Evolutionary conservation across 495 filamentous ascomycete species (phyloP).

Genomic region (Aspergillus kassunensis): DNA sequence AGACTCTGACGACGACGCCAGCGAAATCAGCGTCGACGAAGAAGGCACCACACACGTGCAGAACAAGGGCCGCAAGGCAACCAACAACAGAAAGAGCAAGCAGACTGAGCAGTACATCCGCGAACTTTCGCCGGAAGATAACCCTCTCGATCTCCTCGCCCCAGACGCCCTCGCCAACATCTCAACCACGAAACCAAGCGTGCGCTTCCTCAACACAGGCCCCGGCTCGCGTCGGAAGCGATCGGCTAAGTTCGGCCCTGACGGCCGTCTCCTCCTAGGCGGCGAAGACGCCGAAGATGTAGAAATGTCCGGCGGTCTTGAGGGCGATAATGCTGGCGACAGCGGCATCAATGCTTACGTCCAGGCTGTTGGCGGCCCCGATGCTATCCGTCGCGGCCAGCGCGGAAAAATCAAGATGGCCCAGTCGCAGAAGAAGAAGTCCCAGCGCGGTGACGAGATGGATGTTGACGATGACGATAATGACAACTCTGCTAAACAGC

Average conservation of each 20-base stretch:
- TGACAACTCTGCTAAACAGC: conserved; percentile 6
- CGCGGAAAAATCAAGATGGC: conserved; percentile 86
- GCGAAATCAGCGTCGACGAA: conserved; percentile 54
- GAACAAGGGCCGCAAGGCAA: conserved; percentile 27
- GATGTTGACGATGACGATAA: conserved; percentile 57
- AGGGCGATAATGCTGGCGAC: conserved; percentile 36
- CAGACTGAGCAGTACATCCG: conserved; percentile 76
- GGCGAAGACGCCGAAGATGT: conserved; percentile 48
- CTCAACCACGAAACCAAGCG: conserved; percentile 79
- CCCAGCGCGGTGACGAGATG: conserved; percentile 57
- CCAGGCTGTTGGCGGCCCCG: conserved; percentile 78
- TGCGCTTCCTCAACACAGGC: conserved; percentile 42
- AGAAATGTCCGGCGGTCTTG: conserved; percentile 57
- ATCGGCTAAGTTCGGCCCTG: conserved; percentile 65
- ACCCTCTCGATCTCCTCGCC: conserved; percentile 90
- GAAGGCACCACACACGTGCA: conserved; percentile 31
- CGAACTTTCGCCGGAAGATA: conserved; percentile 74
- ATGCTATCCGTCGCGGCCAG: conserved; percentile 75
- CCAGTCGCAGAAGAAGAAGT: conserved; percentile 55
- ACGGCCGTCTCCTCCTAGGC: conserved; percentile 86
- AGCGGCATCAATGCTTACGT: conserved; percentile 86
- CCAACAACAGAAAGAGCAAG: conserved; percentile 40
- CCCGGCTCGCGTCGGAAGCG: conserved; percentile 44
- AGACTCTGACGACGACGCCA: conserved; percentile 57
- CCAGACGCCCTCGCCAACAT: conserved; percentile 86